These are phyloP conservation scores for Beauveria brongniartii DNA, from an alignment of 2,329 filamentous ascomycete species.

Conservation along the genomic window DNA sequence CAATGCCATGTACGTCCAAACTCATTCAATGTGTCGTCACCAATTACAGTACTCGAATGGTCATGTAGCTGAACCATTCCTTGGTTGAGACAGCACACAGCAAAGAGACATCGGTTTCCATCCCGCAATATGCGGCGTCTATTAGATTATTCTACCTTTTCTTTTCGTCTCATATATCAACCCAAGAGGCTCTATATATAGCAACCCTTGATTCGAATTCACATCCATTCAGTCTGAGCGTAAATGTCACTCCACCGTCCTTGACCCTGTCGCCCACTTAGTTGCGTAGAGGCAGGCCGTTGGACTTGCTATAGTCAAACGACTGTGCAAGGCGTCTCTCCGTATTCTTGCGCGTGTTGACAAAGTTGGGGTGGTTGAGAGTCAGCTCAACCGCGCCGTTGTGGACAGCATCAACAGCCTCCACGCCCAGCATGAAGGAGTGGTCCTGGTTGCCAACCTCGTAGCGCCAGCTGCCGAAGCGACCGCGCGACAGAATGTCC, in stretches of 20 bases:
- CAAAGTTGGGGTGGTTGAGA: slow-evolving; percentile 93
- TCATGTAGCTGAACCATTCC: neutral
- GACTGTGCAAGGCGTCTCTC: slow-evolving; percentile 36
- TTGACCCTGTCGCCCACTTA: neutral
- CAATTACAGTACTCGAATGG: neutral
- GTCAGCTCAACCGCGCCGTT: slow-evolving; percentile 86
- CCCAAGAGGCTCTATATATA: neutral
- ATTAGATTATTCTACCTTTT: slow-evolving; percentile 4
- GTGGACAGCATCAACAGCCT: slow-evolving; percentile 84
- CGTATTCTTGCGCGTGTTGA: slow-evolving; percentile 66
- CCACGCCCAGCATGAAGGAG: slow-evolving; percentile 94
- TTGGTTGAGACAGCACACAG: neutral
- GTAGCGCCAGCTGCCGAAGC: slow-evolving; percentile 97
- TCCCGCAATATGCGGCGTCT: neutral
- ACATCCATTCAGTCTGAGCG: slow-evolving; percentile 15
- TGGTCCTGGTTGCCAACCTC: slow-evolving; percentile 96
- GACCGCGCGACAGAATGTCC: slow-evolving; percentile 91
- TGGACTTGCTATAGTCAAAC: slow-evolving; percentile 32
- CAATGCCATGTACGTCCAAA: neutral
- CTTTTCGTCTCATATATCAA: neutral
- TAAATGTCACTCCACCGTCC: slow-evolving; percentile 4
- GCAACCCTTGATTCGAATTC: neutral
- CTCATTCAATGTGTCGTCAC: neutral
- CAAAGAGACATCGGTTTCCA: neutral
- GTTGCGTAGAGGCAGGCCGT: slow-evolving; percentile 32